phyloP scores from a whole-genome alignment of 2,329 filamentous ascomycete species.

The Scortechinia acanthostroma region DNA sequence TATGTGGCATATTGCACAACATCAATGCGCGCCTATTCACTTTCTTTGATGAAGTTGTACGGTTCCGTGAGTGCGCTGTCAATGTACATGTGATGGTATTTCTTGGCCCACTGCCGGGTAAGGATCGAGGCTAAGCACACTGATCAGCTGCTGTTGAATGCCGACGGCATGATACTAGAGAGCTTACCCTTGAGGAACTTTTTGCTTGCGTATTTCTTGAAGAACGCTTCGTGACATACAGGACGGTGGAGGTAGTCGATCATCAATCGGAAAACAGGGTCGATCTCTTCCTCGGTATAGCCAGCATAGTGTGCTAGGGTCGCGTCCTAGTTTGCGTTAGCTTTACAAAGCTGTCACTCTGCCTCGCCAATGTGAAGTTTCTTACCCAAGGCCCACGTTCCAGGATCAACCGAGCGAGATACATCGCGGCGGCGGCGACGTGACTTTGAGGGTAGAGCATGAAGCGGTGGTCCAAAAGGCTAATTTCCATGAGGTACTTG shows the following conservation, averaged over 20 bases:
- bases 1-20: background rate
- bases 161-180: no score
- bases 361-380: no score
- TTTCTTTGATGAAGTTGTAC: background rate
- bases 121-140: background rate
- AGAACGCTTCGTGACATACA: slow-evolving; percentile 91
- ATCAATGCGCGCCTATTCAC: background rate
- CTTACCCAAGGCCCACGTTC: slow-evolving; percentile 74
- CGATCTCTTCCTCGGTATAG: slow-evolving; percentile 86
- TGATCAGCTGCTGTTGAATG: no score
- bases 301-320: slow-evolving; percentile 86
- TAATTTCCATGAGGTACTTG: slow-evolving; percentile 97
- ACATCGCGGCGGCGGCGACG: slow-evolving; percentile 89
- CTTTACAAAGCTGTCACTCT: no score
- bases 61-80: background rate
- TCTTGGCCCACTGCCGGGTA: slow-evolving; percentile 1
- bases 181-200: slow-evolving; percentile 92
- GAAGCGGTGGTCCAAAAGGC: slow-evolving; percentile 88
- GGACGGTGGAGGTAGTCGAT: slow-evolving; percentile 90
- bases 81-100: slow-evolving; percentile 1
- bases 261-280: slow-evolving; percentile 88
- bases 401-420: slow-evolving; percentile 81
- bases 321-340: no score
- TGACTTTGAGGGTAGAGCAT: slow-evolving; percentile 84
- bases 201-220: slow-evolving; percentile 99